These are phyloP conservation scores for Mucor indicus DNA, from an alignment of 371 early-diverging fungal species.

Conservation along the genomic window DNA sequence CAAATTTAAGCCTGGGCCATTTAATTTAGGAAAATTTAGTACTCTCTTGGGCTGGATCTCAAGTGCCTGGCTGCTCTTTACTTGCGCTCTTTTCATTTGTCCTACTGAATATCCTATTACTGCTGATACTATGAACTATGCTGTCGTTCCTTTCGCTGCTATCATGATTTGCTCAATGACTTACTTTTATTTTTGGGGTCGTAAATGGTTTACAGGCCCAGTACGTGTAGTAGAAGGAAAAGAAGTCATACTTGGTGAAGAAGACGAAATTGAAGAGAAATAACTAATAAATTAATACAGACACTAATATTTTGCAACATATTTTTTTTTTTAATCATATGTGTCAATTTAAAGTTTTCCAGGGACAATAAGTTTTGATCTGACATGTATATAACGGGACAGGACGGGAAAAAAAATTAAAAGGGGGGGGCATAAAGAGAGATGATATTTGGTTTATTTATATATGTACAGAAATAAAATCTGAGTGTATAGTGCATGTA, in stretches of 20 bases:
- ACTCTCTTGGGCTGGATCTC: constrained; percentile 35
- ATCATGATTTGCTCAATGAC: constrained; percentile 40
- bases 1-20: constrained; percentile 33
- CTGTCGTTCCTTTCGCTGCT: constrained; percentile 48
- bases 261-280: too few species aligned
- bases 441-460: too few species aligned
- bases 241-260: constrained; percentile 43
- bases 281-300: too few species aligned
- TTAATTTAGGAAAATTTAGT: constrained; percentile 40
- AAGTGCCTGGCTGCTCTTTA: constrained; percentile 39
- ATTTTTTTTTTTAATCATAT: too few species aligned
- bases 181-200: constrained; percentile 45
- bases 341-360: too few species aligned
- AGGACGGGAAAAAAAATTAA: too few species aligned
- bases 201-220: constrained; percentile 50
- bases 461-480: too few species aligned
- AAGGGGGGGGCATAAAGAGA: too few species aligned
- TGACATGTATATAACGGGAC: too few species aligned
- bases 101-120: constrained; percentile 39
- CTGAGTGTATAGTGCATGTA: too few species aligned
- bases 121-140: constrained; percentile 48
- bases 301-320: too few species aligned
- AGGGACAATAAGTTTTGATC: too few species aligned
- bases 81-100: constrained; percentile 43
- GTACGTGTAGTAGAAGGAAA: constrained; percentile 43